Percentiles rank a stretch among this genome's conserved stretches.
phyloP scores from a whole-genome alignment of 805 yeast genomes.

The Saccharomyces paradoxus region DNA sequence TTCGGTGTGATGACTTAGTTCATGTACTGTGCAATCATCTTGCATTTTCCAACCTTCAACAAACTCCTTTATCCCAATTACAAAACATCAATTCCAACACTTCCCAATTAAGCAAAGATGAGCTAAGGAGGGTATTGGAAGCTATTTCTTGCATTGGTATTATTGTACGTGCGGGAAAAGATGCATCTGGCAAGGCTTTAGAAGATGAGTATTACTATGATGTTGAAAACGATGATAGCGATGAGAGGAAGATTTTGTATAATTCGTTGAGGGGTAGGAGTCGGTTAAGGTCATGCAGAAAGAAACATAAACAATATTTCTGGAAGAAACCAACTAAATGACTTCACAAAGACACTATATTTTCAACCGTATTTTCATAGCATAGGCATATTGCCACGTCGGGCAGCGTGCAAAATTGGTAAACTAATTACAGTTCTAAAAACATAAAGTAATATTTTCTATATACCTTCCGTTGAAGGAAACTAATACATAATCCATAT shows the following conservation, averaged over 20 bases:
- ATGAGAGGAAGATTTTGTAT: conserved; percentile 60
- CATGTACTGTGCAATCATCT: conserved; percentile 72
- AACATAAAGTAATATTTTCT: neutral
- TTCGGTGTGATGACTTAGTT: conserved; percentile 44
- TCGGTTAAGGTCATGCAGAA: conserved; percentile 82
- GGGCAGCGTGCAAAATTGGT: neutral
- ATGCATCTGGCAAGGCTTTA: conserved; percentile 90
- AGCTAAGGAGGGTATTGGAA: conserved; percentile 39
- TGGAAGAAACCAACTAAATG: conserved; percentile 39
- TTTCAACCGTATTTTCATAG: neutral
- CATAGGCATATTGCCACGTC: no score
- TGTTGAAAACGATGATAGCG: conserved; percentile 72
- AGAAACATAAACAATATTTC: conserved; percentile 73
- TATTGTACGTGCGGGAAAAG: conserved; percentile 82
- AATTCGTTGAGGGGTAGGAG: conserved; percentile 71
- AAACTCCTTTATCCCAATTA: conserved; percentile 74
- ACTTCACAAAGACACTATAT: neutral
- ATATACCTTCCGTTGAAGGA: neutral
- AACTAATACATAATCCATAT: neutral
- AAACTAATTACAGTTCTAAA: neutral
- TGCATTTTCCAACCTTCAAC: conserved; percentile 81
- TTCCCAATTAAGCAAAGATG: conserved; percentile 37
- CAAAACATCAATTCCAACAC: conserved; percentile 53
- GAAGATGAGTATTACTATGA: conserved; percentile 92
- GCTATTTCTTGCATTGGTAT: conserved; percentile 65